Percentiles rank a stretch among this genome's conserved stretches.
phyloP scores from a whole-genome alignment of 2,329 filamentous ascomycete genomes.

The Exophiala alcalophila region DNA sequence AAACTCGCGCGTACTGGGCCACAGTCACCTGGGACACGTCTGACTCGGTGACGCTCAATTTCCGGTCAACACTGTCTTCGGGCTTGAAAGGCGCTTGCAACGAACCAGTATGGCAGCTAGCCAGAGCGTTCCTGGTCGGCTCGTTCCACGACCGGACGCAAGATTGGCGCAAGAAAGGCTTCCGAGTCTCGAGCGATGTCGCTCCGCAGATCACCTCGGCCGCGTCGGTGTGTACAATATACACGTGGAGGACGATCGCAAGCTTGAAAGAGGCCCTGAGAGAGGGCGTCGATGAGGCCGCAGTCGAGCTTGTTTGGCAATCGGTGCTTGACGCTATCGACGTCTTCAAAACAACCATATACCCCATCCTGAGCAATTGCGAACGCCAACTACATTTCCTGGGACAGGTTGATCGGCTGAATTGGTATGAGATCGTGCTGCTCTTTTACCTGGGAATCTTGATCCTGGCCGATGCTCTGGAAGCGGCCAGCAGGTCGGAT shows the following conservation, averaged over 20 bases:
- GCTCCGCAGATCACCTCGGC: slow-evolving; percentile 33
- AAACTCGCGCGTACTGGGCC: slow-evolving; percentile 43
- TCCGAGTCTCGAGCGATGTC: slow-evolving; percentile 30
- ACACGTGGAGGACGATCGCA: slow-evolving; percentile 33
- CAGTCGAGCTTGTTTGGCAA: slow-evolving; percentile 29
- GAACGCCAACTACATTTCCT: slow-evolving; percentile 34
- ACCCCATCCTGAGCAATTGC: slow-evolving; percentile 29
- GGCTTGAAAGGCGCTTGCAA: slow-evolving; percentile 34
- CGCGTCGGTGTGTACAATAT: slow-evolving; percentile 31
- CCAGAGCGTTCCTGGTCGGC: slow-evolving; percentile 29
- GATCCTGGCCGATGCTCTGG: slow-evolving; percentile 31
- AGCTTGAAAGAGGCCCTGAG: slow-evolving; percentile 34
- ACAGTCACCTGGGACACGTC: slow-evolving; percentile 44
- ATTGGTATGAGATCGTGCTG: slow-evolving; percentile 33
- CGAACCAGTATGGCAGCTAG: slow-evolving; percentile 32
- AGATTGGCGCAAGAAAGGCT: slow-evolving; percentile 29
- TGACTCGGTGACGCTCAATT: slow-evolving; percentile 41
- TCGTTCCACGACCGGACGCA: slow-evolving; percentile 30
- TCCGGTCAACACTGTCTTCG: slow-evolving; percentile 39
- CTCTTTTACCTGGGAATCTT: slow-evolving; percentile 33
- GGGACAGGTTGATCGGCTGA: slow-evolving; percentile 31
- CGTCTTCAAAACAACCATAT: slow-evolving; percentile 32
- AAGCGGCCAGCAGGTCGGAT: slow-evolving; percentile 29
- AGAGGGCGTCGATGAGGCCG: slow-evolving; percentile 33
- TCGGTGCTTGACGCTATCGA: slow-evolving; percentile 31